These are phyloP conservation scores for Diaporthe ilicicola DNA, from an alignment of 2,329 filamentous ascomycete genomes.

Conservation along the genomic window DNA sequence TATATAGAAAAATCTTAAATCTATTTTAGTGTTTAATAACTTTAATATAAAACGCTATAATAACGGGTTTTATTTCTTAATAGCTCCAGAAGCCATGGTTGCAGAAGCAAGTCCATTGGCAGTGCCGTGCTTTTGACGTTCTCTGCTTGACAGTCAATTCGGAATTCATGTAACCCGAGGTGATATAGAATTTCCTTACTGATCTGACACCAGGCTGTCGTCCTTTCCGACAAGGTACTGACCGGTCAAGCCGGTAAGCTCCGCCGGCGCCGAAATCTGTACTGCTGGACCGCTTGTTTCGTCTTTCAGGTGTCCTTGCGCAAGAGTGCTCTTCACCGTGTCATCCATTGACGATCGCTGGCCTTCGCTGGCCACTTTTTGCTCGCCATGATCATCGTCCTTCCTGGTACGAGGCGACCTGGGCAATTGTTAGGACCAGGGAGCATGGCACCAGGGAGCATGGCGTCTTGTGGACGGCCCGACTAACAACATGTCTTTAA, in stretches of 20 bases:
- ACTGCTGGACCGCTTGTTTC: background rate
- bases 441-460: too few species aligned
- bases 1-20: background rate
- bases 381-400: background rate
- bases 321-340: background rate
- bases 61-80: background rate
- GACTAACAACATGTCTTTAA: background rate
- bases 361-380: background rate
- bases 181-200: background rate
- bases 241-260: background rate
- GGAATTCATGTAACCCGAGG: too few species aligned
- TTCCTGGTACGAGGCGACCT: background rate
- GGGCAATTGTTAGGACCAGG: background rate
- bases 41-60: too few species aligned
- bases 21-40: too few species aligned
- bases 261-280: background rate
- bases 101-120: background rate
- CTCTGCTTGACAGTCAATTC: background rate
- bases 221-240: background rate
- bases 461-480: too few species aligned
- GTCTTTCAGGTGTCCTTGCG: background rate
- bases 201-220: background rate
- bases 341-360: background rate
- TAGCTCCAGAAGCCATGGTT: background rate
- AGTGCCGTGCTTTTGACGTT: conserved; percentile 2